Evolutionary conservation across 2,329 filamentous ascomycete genomes (phyloP), one percentile per base, ranked within the genome.

Genomic region (Thielaviopsis cerberus): DNA sequence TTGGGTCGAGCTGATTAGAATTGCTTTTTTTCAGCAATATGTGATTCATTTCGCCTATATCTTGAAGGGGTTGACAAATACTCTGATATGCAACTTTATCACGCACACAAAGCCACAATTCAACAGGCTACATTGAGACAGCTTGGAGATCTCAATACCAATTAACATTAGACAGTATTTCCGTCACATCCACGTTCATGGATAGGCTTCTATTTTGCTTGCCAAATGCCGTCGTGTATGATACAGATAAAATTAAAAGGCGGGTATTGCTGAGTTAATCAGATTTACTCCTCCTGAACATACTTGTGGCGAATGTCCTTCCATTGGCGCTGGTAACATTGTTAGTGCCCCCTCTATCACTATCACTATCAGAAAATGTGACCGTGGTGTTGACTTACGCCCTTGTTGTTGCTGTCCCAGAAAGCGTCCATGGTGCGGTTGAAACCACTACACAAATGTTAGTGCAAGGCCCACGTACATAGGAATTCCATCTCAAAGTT

Each of bases 241-340:
- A 23, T 30, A 53, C 24, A 30, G 10, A n/a, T 53, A 53, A 25
- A 26, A 53, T 30, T 26, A 26, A 26, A 53, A 22, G 41, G 41
- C 41, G n/a, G n/a, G 8, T 22, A 22, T 48, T 20, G n/a, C 41
- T 48, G 41, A 48, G 7, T 7, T 48, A 7, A 48, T 22, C 51
- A 55, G 60, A 65, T 67, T 65, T 74, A 71, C 68, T 84, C 82
- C 63, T 83, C 77, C 73, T 86, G 74, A 67, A 94, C 72, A 73
- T 95, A 98, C 73, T 80, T 84, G 72, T 83, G 76, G 76, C 94
- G 91, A 77, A 98, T 96, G 72, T 98, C 92, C 81, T 96, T 96
- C 92, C 92, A 97, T 94, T 96, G 91, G 69, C 91, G 88, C 91
- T 97, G 56, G 26, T 52, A 20, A 52, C 4, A 52, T 17, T 26